Evolutionary conservation across 2,329 filamentous ascomycete genomes (phyloP), one percentile per base, ranked within the genome.

Genomic region (Penicillium rolfsii): DNA sequence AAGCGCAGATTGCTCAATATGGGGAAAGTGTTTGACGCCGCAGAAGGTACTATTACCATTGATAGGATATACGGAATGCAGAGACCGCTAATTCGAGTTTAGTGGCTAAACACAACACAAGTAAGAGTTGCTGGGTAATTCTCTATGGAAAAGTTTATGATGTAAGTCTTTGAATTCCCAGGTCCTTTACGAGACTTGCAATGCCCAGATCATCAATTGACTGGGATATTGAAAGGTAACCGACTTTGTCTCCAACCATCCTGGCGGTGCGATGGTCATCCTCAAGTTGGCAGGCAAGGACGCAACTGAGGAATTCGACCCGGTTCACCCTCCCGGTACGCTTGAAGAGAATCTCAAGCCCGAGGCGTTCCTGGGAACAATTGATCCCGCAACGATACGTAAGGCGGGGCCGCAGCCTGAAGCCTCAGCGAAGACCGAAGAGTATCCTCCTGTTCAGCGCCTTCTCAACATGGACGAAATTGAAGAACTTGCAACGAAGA

Each of bases 231-330:
- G 28, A 36, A 67, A 68, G 68, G 66, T 84, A 46, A 96, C 92
- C 30, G 84, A 90, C 55, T 97, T 97, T 77, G 82, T 97, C 11
- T 81, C 88, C 52, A 82, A 85, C n/a, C 93, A 97, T 72, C 93
- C 93, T 0, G 93, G 93, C 59, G 93, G 93, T 61, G 85, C 88
- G 66, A 91, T 89, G 73, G 89, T 93, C 72, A 95, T 97, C 67
- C 85, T 97, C 41, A 87, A 90, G 75, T 86, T 96, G 50, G 91
- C 93, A 16, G 93, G 93, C 68, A 86, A 85, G 70, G 93, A 97
- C 78, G 93, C 92, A 55, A 97, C 93, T 26, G 89, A 93, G 73
- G 92, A 96, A 71, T 97, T 92, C 79, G 93, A 96, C 72, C 91
- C 92, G 2, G 89, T 97, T 58, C 93, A 97, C 73, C 93, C 93